These are phyloP conservation scores for Funneliformis caledonium DNA, from an alignment of 371 early-diverging fungal genomes.

Conservation along the genomic window DNA sequence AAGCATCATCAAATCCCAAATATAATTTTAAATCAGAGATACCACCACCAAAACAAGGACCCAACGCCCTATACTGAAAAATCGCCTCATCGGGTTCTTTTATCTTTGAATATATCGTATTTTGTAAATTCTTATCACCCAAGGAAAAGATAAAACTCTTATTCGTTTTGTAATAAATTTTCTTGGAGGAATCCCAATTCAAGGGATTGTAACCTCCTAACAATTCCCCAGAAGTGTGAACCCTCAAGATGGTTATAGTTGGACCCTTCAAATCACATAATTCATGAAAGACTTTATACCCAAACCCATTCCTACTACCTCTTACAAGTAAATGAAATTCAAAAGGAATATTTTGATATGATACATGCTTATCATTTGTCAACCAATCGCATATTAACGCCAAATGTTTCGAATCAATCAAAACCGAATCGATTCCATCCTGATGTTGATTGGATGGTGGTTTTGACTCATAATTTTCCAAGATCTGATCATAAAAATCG, in stretches of 20 bases:
- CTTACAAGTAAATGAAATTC: constrained; percentile 19
- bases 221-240: background rate
- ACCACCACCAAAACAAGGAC: constrained; percentile 12
- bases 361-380: background rate
- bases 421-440: background rate
- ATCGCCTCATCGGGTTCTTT: no score
- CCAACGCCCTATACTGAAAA: background rate
- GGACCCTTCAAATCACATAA: constrained; percentile 27
- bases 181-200: background rate
- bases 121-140: background rate
- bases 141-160: constrained; percentile 23
- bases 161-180: background rate
- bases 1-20: background rate
- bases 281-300: constrained; percentile 13
- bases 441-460: background rate
- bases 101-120: background rate
- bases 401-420: background rate
- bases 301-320: constrained; percentile 11
- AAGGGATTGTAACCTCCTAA: constrained; percentile 30
- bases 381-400: background rate
- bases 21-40: constrained; percentile 11
- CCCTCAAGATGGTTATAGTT: background rate
- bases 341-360: background rate
- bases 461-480: background rate
- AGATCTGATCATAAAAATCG: background rate